Conservation (phyloP, 352 stramenopile species). For the Globisporangium perplexum region DNA sequence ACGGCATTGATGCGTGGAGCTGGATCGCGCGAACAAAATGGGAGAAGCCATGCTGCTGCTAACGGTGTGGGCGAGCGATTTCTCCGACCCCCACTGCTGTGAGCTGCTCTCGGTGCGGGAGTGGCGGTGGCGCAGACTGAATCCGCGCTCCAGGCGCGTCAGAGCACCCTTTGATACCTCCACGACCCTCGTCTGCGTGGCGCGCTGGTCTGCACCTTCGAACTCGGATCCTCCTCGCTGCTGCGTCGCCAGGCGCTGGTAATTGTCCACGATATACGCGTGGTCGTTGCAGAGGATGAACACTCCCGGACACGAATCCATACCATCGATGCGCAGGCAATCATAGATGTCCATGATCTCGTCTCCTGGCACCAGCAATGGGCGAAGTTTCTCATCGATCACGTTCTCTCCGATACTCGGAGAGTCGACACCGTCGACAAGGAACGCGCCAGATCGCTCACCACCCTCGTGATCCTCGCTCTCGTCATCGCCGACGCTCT, state of each 20-base stretch:
- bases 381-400: constrained; percentile 63
- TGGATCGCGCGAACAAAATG: constrained; percentile 19
- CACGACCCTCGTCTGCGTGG: constrained; percentile 22
- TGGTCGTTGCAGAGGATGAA: constrained; percentile 65
- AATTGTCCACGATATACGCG: constrained; percentile 73
- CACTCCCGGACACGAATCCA: constrained; percentile 67
- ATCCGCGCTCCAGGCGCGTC: constrained; percentile 44
- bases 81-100: background rate
- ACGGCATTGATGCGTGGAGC: constrained; percentile 54
- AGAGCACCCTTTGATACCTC: constrained; percentile 43
- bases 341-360: constrained; percentile 65
- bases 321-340: constrained; percentile 69
- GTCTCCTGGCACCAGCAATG: constrained; percentile 55
- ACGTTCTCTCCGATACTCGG: constrained; percentile 24
- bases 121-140: constrained; percentile 30
- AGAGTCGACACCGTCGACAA: constrained; percentile 8
- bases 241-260: constrained; percentile 26
- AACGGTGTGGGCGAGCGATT: background rate
- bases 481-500: constrained; percentile 22
- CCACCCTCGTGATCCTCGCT: constrained; percentile 3
- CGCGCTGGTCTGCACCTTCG: background rate
- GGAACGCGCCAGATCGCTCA: constrained; percentile 6
- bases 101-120: background rate
- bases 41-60: background rate
- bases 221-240: background rate